Conservation (phyloP, 257 asterid genomes). For the Solanum infundibuliforme region DNA sequence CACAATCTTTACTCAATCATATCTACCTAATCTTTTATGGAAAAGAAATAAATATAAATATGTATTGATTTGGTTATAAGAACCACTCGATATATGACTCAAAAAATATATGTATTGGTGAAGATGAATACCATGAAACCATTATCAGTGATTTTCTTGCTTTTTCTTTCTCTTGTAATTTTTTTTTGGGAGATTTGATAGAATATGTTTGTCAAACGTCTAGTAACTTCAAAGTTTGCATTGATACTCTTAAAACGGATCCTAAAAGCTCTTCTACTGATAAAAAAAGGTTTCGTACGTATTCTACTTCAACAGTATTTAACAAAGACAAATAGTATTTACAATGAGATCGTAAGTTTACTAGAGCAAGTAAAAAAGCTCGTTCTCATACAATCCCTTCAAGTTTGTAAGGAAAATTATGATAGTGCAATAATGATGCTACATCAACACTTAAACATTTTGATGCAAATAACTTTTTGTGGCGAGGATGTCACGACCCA, state of each 20-base stretch:
- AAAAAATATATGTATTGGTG: not conserved
- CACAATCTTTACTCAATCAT: not conserved
- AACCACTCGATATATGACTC: not conserved
- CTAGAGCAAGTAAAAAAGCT: not conserved
- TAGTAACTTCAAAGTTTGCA: not conserved
- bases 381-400: not conserved
- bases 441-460: not conserved
- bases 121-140: not conserved
- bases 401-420: not conserved
- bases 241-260: not conserved
- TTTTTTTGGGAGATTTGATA: not conserved
- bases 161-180: not conserved
- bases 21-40: not conserved
- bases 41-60: not conserved
- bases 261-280: not conserved
- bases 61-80: not conserved
- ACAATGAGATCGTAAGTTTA: not conserved
- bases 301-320: not conserved
- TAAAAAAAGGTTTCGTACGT: not conserved
- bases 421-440: not conserved
- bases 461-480: not conserved
- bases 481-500: too few species aligned
- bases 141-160: too few species aligned
- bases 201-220: not conserved
- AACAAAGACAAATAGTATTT: not conserved